Percentiles rank a stretch among this genome's conserved stretches.
Evolutionary conservation across 257 asterid genomes (phyloP).

Genomic region (Gynochthodes officinalis): DNA sequence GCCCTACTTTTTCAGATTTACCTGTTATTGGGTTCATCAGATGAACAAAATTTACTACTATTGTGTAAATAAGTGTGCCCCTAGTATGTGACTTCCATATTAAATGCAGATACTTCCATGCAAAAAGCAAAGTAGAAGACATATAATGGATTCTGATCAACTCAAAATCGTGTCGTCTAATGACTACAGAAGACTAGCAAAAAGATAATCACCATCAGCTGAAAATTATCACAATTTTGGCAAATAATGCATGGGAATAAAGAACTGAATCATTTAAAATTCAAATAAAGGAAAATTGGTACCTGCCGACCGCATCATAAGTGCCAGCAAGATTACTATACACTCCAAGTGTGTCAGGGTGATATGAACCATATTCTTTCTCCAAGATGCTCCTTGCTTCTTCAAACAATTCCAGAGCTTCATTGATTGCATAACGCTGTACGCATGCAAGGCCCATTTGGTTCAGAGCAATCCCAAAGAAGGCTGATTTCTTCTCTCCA

Average conservation of each 20-base stretch:
- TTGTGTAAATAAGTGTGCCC: not conserved
- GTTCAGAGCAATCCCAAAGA: slow-evolving; percentile 86
- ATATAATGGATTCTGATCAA: not conserved
- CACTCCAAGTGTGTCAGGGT: slow-evolving; percentile 92
- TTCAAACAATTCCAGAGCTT: slow-evolving; percentile 79
- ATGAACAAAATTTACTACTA: not conserved
- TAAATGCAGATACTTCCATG: not conserved
- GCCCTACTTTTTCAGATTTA: too few species aligned
- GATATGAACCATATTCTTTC: slow-evolving; percentile 87
- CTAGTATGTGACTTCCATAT: not conserved
- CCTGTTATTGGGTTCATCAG: not conserved
- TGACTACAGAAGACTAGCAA: not conserved
- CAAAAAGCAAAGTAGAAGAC: not conserved
- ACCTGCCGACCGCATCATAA: slow-evolving; percentile 97
- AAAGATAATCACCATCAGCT: not conserved
- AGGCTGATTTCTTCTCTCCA: slow-evolving; percentile 90
- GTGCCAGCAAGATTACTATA: slow-evolving; percentile 95
- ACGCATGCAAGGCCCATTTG: slow-evolving; percentile 95
- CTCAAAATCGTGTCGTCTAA: not conserved
- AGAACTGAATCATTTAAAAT: not conserved
- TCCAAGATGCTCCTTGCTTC: slow-evolving; percentile 82
- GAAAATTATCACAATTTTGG: not conserved
- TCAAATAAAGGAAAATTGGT: slow-evolving; percentile 8
- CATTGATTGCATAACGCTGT: slow-evolving; percentile 74
- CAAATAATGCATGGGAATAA: not conserved